Percentiles rank a stretch among this genome's conserved stretches.
phyloP scores from a whole-genome alignment of 495 filamentous ascomycete species.

The Xylaria intraflava region DNA sequence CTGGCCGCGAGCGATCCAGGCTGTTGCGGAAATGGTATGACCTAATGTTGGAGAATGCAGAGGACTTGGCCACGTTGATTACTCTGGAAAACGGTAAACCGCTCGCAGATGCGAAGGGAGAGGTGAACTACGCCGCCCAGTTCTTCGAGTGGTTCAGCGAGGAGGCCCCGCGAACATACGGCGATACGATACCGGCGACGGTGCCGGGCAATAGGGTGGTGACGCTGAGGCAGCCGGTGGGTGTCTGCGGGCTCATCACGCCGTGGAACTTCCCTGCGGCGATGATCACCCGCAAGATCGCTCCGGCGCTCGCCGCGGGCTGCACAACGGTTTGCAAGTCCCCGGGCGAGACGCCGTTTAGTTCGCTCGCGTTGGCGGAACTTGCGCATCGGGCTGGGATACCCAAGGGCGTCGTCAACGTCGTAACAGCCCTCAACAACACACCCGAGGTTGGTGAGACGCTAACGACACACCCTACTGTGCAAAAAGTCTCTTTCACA shows the following conservation, averaged over 20 bases:
- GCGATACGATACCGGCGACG: conserved; percentile 68
- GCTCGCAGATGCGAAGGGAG: conserved; percentile 63
- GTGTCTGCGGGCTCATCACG: conserved; percentile 91
- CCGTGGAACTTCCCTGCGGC: conserved; percentile 95
- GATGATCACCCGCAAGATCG: conserved; percentile 88
- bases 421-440: conserved; percentile 65
- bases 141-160: conserved; percentile 84
- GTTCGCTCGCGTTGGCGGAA: conserved; percentile 73
- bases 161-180: conserved; percentile 65
- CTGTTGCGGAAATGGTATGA: conserved; percentile 88
- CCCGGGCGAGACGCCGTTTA: conserved; percentile 81
- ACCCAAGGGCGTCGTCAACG: conserved; percentile 76
- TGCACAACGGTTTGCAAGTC: conserved; percentile 85
- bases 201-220: conserved; percentile 66
- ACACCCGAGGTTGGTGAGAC: conserved; percentile 67
- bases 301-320: conserved; percentile 63
- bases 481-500: conserved; percentile 87
- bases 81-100: conserved; percentile 82
- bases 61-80: conserved; percentile 84
- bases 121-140: conserved; percentile 64
- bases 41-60: conserved; percentile 76
- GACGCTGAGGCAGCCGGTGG: conserved; percentile 79
- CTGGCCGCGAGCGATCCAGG: conserved; percentile 73
- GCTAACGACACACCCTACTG: conserved; percentile 60
- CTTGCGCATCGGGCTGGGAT: conserved; percentile 77